A percentile compares a stretch with the other conserved stretches of the same genome.
phyloP scores from a whole-genome alignment of 1,139 yeast genomes.

The Debaryomycetaceae sp. region DNA sequence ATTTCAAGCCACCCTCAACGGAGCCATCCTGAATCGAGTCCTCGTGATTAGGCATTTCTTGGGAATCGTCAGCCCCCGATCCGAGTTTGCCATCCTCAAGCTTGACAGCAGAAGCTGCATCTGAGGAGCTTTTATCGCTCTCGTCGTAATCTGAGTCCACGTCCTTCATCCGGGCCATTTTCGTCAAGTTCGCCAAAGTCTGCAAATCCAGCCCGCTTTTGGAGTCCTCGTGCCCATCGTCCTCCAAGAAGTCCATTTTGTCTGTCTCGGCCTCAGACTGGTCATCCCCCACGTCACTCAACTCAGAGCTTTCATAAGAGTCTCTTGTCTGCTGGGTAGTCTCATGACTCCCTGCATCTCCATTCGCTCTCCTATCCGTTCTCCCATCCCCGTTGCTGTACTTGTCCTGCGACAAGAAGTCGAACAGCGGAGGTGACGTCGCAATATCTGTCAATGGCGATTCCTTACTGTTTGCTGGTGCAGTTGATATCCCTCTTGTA shows the following conservation, averaged over 20 bases:
- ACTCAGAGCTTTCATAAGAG: constrained; percentile 42
- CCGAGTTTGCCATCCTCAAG: constrained; percentile 5
- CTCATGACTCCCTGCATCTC: constrained; percentile 1
- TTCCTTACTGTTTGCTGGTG: constrained; percentile 13
- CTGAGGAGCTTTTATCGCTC: constrained; percentile 10
- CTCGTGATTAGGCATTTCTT: background rate
- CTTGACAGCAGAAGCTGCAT: background rate
- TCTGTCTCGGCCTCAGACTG: constrained; percentile 82
- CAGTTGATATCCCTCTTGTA: constrained; percentile 6
- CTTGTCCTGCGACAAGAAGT: constrained; percentile 14
- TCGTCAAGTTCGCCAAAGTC: constrained; percentile 38
- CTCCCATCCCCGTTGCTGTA: background rate
- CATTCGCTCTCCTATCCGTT: background rate
- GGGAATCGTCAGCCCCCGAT: constrained; percentile 1
- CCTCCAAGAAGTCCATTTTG: constrained; percentile 57
- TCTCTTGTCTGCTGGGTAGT: constrained; percentile 9
- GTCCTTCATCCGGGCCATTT: constrained; percentile 39
- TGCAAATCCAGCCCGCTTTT: constrained; percentile 36
- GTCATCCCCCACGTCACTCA: constrained; percentile 59
- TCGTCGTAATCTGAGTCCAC: constrained; percentile 31
- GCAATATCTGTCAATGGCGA: constrained; percentile 42
- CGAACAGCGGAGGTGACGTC: constrained; percentile 39
- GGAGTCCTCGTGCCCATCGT: constrained; percentile 22
- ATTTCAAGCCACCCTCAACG: background rate
- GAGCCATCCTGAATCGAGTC: background rate